Percentiles rank a stretch among this genome's conserved stretches.
Evolutionary conservation across 2,329 filamentous ascomycete genomes (phyloP).

Genomic region (Pseudogymnoascus sp.): DNA sequence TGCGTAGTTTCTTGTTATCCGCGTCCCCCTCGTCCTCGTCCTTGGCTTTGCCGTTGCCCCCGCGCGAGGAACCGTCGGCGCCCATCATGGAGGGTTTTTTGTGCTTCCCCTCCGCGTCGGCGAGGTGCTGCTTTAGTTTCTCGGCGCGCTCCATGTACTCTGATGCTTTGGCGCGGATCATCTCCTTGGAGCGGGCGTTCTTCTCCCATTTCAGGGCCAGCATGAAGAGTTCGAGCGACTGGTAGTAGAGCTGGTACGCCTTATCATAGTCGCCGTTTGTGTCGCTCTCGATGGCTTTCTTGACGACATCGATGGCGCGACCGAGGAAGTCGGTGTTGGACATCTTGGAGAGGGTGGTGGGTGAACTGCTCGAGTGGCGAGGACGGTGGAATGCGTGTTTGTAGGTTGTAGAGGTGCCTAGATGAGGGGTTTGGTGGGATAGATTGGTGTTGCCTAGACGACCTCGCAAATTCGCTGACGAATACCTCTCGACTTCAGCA

Average conservation of each 20-base stretch:
- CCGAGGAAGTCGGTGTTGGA: conserved; percentile 95
- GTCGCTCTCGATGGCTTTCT: conserved; percentile 95
- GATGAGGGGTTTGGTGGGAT: neutral
- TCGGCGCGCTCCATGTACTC: conserved; percentile 99
- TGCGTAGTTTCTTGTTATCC: conserved; percentile 90
- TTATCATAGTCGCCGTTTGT: conserved; percentile 94
- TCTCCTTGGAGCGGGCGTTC: conserved; percentile 93
- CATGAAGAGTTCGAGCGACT: conserved; percentile 95
- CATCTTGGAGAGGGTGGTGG: conserved; percentile 46
- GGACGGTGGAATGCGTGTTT: neutral
- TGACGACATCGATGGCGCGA: conserved; percentile 91
- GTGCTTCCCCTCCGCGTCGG: conserved; percentile 61
- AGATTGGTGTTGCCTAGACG: neutral
- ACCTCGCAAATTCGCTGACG: neutral
- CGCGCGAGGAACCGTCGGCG: conserved; percentile 59
- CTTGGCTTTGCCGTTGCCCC: conserved; percentile 55
- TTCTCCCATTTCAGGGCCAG: conserved; percentile 99
- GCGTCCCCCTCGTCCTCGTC: conserved; percentile 59
- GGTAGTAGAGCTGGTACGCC: conserved; percentile 93
- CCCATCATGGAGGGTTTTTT: conserved; percentile 67
- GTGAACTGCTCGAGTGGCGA: neutral
- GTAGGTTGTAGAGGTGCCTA: neutral
- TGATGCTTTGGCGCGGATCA: conserved; percentile 88
- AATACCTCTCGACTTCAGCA: neutral
- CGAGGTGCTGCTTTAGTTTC: conserved; percentile 88